Conservation (phyloP, 1,284 basidiomycete species). For the Pseudozyma sp. region DNA sequence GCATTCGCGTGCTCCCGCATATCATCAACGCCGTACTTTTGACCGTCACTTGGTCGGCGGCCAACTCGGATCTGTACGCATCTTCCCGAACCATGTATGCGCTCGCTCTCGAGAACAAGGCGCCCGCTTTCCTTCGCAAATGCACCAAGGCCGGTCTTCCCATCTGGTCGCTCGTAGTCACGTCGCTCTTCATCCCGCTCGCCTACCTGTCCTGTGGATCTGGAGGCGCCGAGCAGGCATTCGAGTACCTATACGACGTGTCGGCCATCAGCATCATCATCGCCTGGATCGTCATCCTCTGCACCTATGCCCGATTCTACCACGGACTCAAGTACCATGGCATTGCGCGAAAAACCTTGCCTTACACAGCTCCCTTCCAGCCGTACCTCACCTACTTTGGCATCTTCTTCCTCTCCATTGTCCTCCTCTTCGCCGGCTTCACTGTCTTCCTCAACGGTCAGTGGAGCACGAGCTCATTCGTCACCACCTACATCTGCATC, state of each 20-base stretch:
- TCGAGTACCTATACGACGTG: conserved; percentile 72
- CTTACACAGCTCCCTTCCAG: conserved; percentile 72
- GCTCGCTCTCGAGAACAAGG: conserved; percentile 80
- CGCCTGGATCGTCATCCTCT: conserved; percentile 85
- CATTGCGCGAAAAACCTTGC: conserved; percentile 72
- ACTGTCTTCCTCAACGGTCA: conserved; percentile 60
- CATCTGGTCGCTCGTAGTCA: conserved; percentile 77
- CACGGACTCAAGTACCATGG: conserved; percentile 75
- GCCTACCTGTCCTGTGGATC: conserved; percentile 75
- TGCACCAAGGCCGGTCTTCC: conserved; percentile 81
- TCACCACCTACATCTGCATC: conserved; percentile 83
- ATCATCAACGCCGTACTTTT: conserved; percentile 80
- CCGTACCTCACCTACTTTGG: conserved; percentile 64
- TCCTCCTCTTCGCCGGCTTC: conserved; percentile 70
- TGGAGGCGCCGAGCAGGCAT: conserved; percentile 74
- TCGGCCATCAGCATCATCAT: conserved; percentile 77
- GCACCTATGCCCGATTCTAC: conserved; percentile 81
- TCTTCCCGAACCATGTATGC: conserved; percentile 81
- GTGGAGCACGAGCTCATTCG: conserved; percentile 75
- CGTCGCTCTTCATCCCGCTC: conserved; percentile 75
- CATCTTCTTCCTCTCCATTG: conserved; percentile 43
- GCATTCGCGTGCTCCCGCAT: conserved; percentile 69
- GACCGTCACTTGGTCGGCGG: conserved; percentile 85
- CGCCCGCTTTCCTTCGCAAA: conserved; percentile 78
- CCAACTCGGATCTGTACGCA: conserved; percentile 83